Conservation (phyloP, 768 basidiomycete genomes). For the Cyathus striatus region DNA sequence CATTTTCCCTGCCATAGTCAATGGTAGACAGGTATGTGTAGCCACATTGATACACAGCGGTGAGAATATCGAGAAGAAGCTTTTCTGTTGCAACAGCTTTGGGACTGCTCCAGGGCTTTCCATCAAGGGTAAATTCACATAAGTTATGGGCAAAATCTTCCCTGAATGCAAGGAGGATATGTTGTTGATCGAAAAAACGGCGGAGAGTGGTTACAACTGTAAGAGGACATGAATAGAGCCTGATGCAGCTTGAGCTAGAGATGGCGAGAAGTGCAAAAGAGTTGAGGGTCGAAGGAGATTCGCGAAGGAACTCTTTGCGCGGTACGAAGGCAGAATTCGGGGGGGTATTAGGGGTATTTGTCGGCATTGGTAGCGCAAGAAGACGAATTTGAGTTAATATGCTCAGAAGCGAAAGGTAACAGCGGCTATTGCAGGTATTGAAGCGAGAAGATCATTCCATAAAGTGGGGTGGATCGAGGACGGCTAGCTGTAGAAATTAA, state of each 20-base stretch:
- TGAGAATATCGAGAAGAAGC: constrained; percentile 62
- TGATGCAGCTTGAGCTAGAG: constrained; percentile 55
- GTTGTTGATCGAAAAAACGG: constrained; percentile 45
- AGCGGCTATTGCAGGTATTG: no score
- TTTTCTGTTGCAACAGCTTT: constrained; percentile 64
- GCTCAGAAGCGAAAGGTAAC: neutral
- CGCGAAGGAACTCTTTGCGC: constrained; percentile 67
- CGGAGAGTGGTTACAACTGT: constrained; percentile 49
- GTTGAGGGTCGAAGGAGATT: constrained; percentile 44
- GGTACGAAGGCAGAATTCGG: constrained; percentile 55
- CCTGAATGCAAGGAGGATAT: constrained; percentile 37
- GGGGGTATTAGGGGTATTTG: constrained; percentile 5
- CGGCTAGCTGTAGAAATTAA: no score
- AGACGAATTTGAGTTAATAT: neutral
- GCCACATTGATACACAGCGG: constrained; percentile 57
- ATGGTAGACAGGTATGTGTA: constrained; percentile 62
- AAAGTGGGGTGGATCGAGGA: no score
- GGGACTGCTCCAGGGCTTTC: constrained; percentile 69
- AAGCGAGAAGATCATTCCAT: no score
- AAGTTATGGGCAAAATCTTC: constrained; percentile 56
- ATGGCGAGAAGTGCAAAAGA: constrained; percentile 70
- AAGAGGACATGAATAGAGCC: constrained; percentile 66
- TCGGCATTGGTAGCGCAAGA: constrained; percentile 3
- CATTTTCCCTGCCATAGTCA: constrained; percentile 74
- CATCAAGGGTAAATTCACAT: constrained; percentile 61